Base-by-base conservation (phyloP, 2,329 filamentous ascomycete genomes). In the Aspergillus aculeatinus region DNA sequence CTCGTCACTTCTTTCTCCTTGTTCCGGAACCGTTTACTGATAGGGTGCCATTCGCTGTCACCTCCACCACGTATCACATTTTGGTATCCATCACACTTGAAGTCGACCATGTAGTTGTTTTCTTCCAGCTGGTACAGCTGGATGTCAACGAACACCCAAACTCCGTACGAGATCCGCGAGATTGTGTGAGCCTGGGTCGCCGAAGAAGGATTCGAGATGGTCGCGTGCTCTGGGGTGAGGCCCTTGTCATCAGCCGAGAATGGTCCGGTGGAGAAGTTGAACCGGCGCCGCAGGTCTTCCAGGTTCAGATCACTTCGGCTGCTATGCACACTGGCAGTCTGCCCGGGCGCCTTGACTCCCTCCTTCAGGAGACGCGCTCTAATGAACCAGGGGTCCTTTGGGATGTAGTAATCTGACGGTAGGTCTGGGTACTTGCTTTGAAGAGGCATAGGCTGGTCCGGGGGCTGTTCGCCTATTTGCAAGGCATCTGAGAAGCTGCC, bases 21-120 rank as follows among this genome's bases (percentile, higher is more conserved):
- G 54, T 92, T 80, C 63, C 73, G 76, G 62, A 78, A 74, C 31
- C 79, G 76, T 64, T 80, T 80, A 73, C 78, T 79, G 61, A 81
- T 76, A n/a, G 74, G 80, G 70, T 68, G 75, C 81, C 67, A 85
- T 68, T 70, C 85, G 2, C 69, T 67, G 10, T 77, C 75, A 16
- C 72, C 70, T 23, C 74, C 70, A 19, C 68, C 80, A 54, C 89
- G 80, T 65, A 89, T 86, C 52, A 94, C 89, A 58, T 95, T 91
- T 79, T 99, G 95, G 77, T 99, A 99, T 21, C 95, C 95, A 14
- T 95, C 93, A 75, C 94, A 98, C 75, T 97, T 98, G 82, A 99
- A 99, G 75, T 99, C 95, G 52, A 99, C 95, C 63, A 99, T 88
- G 76, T 94, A 98, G 66, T 95, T 94, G 58, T 91, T 89, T 60